Evolutionary conservation across 371 early-diverging fungal genomes (phyloP).

Genomic region (Mortierella sp.): DNA sequence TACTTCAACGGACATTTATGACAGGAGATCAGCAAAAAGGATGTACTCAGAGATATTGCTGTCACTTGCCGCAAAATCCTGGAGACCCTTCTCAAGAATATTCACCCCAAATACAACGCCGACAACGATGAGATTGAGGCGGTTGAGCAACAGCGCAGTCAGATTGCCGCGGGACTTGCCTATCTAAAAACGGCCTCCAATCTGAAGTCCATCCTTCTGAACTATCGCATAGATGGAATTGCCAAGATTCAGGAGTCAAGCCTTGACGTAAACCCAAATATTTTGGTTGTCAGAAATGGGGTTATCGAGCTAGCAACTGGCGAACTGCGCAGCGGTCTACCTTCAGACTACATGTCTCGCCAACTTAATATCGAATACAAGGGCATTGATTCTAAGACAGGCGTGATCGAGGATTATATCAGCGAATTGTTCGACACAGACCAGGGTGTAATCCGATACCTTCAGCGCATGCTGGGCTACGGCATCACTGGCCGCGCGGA

Average conservation of each 20-base stretch:
- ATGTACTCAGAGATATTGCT: background rate
- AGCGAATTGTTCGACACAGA: conserved; percentile 1
- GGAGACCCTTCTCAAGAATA: background rate
- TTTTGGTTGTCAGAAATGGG: background rate
- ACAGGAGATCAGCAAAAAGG: too few species aligned
- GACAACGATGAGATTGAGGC: background rate
- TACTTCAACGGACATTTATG: too few species aligned
- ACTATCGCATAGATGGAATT: too few species aligned
- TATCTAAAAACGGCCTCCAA: too few species aligned
- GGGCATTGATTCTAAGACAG: background rate
- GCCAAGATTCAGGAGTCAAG: background rate
- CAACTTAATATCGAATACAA: background rate
- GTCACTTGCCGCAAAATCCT: background rate
- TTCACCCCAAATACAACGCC: background rate
- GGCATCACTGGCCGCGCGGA: conserved; percentile 8
- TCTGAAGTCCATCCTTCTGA: too few species aligned
- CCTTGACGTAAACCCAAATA: background rate
- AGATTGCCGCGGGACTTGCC: background rate
- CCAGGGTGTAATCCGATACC: background rate
- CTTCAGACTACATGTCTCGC: background rate
- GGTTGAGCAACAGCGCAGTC: background rate
- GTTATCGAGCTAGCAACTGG: background rate
- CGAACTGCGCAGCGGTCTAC: background rate
- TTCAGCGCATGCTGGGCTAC: conserved; percentile 10
- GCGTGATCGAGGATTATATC: background rate